These are phyloP conservation scores for Salvia sclarea DNA, from an alignment of 305 asterid genomes.

Conservation along the genomic window DNA sequence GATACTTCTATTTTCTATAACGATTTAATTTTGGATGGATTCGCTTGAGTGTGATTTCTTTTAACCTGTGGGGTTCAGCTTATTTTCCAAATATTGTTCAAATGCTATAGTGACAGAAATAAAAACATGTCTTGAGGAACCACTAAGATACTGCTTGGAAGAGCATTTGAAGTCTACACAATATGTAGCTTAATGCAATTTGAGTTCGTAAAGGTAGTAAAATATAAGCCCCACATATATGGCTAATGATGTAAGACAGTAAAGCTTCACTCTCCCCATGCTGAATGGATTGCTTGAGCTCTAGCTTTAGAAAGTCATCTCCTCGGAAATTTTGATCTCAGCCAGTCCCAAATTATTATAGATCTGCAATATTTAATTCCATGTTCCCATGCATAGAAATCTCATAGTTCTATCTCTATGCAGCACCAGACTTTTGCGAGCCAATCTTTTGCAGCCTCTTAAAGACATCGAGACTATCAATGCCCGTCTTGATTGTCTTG, in stretches of 20 bases:
- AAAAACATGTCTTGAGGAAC: conserved; percentile 1
- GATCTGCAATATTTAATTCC: conserved; percentile 26
- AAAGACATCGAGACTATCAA: conserved; percentile 90
- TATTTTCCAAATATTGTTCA: not conserved
- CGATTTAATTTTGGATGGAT: conserved; percentile 24
- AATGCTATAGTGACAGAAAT: conserved; percentile 8
- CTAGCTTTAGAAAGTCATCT: conserved; percentile 9
- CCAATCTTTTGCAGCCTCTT: conserved; percentile 96
- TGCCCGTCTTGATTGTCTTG: conserved; percentile 94
- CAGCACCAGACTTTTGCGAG: conserved; percentile 97
- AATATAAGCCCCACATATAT: not conserved
- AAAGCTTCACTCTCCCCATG: conserved; percentile 1
- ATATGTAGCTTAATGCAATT: conserved; percentile 9
- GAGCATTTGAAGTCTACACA: conserved; percentile 12
- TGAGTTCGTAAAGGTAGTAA: conserved; percentile 13
- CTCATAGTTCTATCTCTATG: conserved; percentile 36
- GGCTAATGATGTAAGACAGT: conserved; percentile 3
- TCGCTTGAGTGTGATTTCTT: conserved; percentile 9
- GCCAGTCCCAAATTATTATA: conserved; percentile 25
- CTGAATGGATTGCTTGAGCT: not conserved
- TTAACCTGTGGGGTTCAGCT: conserved; percentile 1
- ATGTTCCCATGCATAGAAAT: conserved; percentile 27
- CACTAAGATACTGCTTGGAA: conserved; percentile 14
- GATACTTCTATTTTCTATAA: conserved; percentile 3
- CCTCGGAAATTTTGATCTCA: conserved; percentile 21